Evolutionary conservation across 2,329 filamentous ascomycete species (phyloP), one percentile per base, ranked within the genome.

Genomic region (Penicillium sp.): DNA sequence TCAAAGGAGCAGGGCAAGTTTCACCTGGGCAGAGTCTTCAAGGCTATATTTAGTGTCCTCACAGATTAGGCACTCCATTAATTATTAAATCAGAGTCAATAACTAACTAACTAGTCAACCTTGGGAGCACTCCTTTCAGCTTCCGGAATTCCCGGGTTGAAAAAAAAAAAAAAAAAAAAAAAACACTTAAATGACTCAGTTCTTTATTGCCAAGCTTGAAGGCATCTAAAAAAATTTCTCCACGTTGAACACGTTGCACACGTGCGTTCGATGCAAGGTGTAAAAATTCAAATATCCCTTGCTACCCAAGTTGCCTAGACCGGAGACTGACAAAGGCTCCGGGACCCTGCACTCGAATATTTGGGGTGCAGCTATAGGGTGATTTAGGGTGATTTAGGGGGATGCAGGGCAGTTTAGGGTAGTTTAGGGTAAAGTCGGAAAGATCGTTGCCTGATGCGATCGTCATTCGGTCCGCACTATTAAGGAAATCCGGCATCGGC

Each of bases 391-490:
- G 38, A 21, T 41, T 21, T 41, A 39, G 21, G 19, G n/a, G n/a
- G 17, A 6, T 5, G 6, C 7, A 44, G 5, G 17, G 23, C 4
- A 6, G 12, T 19, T 31, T 47, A 55, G 43, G 48, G 49, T 21
- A 21, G 6, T 35, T 45, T 49, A 58, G 51, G 52, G 56, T 19
- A 21, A 61, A 61, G 19, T 49, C 52, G 49, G 58, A 39, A 23
- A 43, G 19, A 45, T 23, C 49, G 48, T 65, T 60, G 61, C 61
- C 63, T 66, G 63, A 63, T 57, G 49, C 41, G 58, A 58, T 61
- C 55, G 47, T 59, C 63, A 53, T 59, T 61, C 64, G 63, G 64
- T 58, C 64, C 64, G 62, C 50, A 59, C 41, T 55, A 29, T 42
- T 31, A 4, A 48, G 25, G 38, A 8, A 53, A 55, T 36, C 36